Percentiles rank a stretch among this genome's conserved stretches.
Evolutionary conservation across 257 asterid species (phyloP).

Genomic region (Rubia yunnanensis): DNA sequence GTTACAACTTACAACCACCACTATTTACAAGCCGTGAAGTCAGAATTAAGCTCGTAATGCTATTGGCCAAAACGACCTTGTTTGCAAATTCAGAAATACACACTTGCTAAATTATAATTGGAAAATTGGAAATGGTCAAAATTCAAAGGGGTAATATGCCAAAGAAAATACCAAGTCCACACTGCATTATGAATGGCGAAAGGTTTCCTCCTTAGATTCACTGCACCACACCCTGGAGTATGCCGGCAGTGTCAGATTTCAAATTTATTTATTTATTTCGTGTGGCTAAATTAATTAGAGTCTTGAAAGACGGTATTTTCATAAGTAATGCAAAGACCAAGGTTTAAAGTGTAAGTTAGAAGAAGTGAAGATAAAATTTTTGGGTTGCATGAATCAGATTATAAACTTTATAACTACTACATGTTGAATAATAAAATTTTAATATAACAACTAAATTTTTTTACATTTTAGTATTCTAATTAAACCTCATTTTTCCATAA

Average conservation of each 20-base stretch:
- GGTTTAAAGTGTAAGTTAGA: too few relatives aligned
- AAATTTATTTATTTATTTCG: not conserved
- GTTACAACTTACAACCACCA: not conserved
- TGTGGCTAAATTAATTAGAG: too few relatives aligned
- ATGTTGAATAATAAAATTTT: too few relatives aligned
- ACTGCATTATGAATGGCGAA: not conserved
- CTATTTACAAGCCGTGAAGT: not conserved
- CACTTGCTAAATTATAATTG: not conserved
- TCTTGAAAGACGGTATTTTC: too few relatives aligned
- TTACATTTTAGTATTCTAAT: too few relatives aligned
- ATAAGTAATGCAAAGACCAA: too few relatives aligned
- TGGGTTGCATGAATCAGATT: too few relatives aligned
- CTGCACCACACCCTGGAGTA: not conserved
- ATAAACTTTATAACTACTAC: too few relatives aligned
- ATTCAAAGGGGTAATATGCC: not conserved
- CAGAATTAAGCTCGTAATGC: not conserved
- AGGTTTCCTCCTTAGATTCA: not conserved
- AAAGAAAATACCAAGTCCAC: not conserved
- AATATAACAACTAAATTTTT: too few relatives aligned
- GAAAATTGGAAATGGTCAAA: not conserved
- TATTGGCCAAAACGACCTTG: not conserved
- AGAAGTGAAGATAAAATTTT: too few relatives aligned
- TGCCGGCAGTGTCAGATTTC: not conserved
- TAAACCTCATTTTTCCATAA: too few relatives aligned
- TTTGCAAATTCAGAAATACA: not conserved